Percentiles rank a stretch among this genome's conserved stretches.
These are phyloP conservation scores for Ophiostoma quercus DNA, from an alignment of 2,329 filamentous ascomycete species.

Conservation along the genomic window DNA sequence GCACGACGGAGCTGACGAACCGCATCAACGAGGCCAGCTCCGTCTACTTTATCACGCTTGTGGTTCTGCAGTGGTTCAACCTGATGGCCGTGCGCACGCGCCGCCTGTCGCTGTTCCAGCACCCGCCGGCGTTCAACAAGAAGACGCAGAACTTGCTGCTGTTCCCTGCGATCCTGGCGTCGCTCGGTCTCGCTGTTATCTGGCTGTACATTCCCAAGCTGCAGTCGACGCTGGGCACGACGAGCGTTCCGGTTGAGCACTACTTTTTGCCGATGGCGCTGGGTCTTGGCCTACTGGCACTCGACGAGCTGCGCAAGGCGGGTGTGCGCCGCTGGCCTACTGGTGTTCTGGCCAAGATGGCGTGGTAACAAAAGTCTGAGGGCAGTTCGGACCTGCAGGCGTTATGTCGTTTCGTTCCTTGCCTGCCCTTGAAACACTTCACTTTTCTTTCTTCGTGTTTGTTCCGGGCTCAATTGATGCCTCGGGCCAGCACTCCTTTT, in stretches of 20 bases:
- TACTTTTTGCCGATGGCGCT: slow-evolving; percentile 50
- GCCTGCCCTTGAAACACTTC: neutral
- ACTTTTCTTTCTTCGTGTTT: neutral
- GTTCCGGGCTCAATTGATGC: neutral
- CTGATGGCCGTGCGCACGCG: slow-evolving; percentile 49
- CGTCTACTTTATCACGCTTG: slow-evolving; percentile 51
- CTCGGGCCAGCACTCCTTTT: neutral
- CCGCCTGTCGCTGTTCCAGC: slow-evolving; percentile 47
- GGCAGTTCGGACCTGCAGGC: neutral
- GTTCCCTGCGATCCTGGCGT: slow-evolving; percentile 42
- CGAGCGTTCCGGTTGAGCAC: slow-evolving; percentile 46
- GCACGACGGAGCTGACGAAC: slow-evolving; percentile 39
- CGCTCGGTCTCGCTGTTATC: slow-evolving; percentile 48
- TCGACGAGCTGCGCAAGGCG: slow-evolving; percentile 51
- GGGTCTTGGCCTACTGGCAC: slow-evolving; percentile 45
- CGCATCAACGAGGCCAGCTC: slow-evolving; percentile 48
- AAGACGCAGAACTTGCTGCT: slow-evolving; percentile 48
- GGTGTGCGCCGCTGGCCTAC: slow-evolving; percentile 44
- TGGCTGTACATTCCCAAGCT: slow-evolving; percentile 49
- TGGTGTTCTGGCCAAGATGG: slow-evolving; percentile 42
- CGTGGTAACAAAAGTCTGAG: slow-evolving; percentile 39
- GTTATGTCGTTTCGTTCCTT: neutral
- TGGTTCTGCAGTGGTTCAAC: slow-evolving; percentile 52
- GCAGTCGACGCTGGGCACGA: slow-evolving; percentile 45
- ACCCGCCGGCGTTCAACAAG: slow-evolving; percentile 42